Evolutionary conservation across 306 rosid genomes (phyloP), one percentile per base, ranked within the genome.

Genomic region (Chamaecrista fasciculata): DNA sequence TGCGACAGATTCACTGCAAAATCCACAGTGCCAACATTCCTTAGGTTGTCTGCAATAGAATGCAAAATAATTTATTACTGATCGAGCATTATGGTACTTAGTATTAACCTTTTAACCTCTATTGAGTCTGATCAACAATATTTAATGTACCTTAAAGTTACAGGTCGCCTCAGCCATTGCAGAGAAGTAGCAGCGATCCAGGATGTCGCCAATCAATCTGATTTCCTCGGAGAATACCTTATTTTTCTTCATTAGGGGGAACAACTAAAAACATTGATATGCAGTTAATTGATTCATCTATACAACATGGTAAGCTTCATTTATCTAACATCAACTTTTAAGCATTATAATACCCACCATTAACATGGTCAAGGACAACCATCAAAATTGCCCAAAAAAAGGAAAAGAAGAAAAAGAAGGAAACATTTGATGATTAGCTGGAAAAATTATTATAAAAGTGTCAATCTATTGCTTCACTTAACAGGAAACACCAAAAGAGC

Each of bases 401-500:
- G 16, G 44, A 66, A 20, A 47, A 34, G 55, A 36, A 53, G 28
- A 8, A 24, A 31, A 24, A 55, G 49, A 11, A 21, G 49, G 67
- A 21, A 26, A 4, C 11, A 52, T 65, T 36, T 56, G 63, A 64
- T 61, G 44, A 50, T 37, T 31, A 70, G 53, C 49, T 8, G 63
- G 36, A 21, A 66, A 44, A 44, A 51, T 66, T 20, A 21, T 37
- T 19, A 29, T 24, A 69, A 40, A 14, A 43, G 37, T 58, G 55
- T 52, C 65, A 67, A 71, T 11, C 15, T 75, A 56, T 72, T 61
- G 55, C 52, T 72, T 62, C 42, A 43, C 36, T 47, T 71, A 46
- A 39, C 61, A 69, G 69, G 65, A 60, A 28, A 64, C 66, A 24
- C 33, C 42, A 43, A 28, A 44, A 26, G 61, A 50, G 71, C 31